Evolutionary conservation across 2,329 filamentous ascomycete species (phyloP).

Genomic region (Lasiodiplodia sp.): DNA sequence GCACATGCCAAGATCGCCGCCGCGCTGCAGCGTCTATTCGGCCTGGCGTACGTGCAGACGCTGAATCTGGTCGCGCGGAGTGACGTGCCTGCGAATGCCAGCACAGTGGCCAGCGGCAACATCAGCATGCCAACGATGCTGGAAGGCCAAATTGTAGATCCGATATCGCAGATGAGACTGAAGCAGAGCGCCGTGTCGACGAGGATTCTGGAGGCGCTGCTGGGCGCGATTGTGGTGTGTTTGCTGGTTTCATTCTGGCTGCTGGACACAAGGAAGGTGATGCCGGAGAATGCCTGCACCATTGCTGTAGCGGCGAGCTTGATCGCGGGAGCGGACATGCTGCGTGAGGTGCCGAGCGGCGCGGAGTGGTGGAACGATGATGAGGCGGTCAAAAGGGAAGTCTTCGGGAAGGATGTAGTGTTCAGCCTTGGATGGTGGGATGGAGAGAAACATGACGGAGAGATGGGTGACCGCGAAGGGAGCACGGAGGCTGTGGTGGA

Average conservation of each 20-base stretch:
- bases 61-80: no score
- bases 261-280: not conserved
- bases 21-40: no score
- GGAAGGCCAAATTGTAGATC: no score
- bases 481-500: not conserved
- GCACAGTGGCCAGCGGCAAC: no score
- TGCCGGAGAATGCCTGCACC: conserved; percentile 3
- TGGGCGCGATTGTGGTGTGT: not conserved
- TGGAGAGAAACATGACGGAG: not conserved
- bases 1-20: no score
- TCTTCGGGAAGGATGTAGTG: not conserved
- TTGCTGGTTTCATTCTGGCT: not conserved
- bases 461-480: no score
- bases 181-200: not conserved
- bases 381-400: not conserved
- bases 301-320: not conserved
- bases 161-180: not conserved
- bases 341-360: not conserved
- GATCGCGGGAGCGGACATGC: not conserved
- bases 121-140: not conserved
- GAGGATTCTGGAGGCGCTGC: not conserved
- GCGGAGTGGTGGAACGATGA: no score
- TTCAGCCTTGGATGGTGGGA: not conserved
- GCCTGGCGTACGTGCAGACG: no score
- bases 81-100: no score